These are phyloP conservation scores for Pogostemon cablin DNA, from an alignment of 257 asterid genomes.

Conservation along the genomic window DNA sequence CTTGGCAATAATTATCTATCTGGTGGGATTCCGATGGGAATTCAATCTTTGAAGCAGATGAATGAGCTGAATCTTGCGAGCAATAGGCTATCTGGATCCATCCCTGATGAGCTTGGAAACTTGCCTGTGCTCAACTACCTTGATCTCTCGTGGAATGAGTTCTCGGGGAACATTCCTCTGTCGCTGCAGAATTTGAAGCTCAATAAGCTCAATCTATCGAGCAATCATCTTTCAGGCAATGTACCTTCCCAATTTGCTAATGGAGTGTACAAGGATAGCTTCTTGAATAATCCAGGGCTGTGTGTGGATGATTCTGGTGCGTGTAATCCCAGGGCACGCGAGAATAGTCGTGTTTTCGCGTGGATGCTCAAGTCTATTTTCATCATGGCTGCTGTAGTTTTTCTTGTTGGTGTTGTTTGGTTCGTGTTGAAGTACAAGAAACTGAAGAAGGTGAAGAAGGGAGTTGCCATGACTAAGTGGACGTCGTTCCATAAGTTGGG, in stretches of 20 bases:
- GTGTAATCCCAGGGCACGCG: constrained; percentile 36
- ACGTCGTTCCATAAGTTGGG: constrained; percentile 78
- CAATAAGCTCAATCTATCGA: constrained; percentile 61
- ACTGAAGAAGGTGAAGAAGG: constrained; percentile 35
- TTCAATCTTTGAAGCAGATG: constrained; percentile 50
- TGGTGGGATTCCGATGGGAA: constrained; percentile 59
- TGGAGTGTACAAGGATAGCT: constrained; percentile 57
- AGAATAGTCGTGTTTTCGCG: constrained; percentile 24
- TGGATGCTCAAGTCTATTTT: constrained; percentile 51
- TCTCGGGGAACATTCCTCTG: constrained; percentile 62
- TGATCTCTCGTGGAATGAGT: constrained; percentile 67
- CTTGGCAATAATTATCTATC: constrained; percentile 61
- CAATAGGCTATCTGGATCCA: constrained; percentile 60
- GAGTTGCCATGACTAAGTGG: constrained; percentile 59
- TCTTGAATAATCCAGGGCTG: constrained; percentile 71
- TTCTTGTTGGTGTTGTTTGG: constrained; percentile 53
- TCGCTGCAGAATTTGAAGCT: constrained; percentile 71
- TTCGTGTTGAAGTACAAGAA: constrained; percentile 51
- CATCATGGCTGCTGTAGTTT: constrained; percentile 39
- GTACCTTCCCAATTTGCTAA: constrained; percentile 56
- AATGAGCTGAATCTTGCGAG: constrained; percentile 67
- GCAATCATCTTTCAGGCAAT: constrained; percentile 61
- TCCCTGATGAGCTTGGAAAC: constrained; percentile 70
- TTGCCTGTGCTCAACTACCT: constrained; percentile 72
- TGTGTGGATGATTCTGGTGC: constrained; percentile 44